Evolutionary conservation across 805 yeast species (phyloP), one percentile per base, ranked within the genome.

Genomic region (Diddensiella transvaalensis): DNA sequence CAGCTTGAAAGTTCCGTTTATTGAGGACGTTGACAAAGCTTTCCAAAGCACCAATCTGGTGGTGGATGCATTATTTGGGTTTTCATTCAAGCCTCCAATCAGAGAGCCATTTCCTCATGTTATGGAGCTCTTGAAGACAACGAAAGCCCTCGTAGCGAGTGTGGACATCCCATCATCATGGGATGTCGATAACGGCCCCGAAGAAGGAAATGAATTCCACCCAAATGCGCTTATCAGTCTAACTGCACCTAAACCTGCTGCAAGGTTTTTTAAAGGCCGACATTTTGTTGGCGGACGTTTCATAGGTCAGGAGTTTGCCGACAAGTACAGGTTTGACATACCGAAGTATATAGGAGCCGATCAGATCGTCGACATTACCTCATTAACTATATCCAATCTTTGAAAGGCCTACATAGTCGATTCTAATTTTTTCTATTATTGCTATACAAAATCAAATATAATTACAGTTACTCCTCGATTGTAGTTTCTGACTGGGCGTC

Each of bases 91-190:
- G 50, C 95, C 97, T 1, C 96, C 96, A 0, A 74, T 91, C 43
- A 73, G 97, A 47, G 77, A 76, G 30, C 96, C 96, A 1, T 91
- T 85, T 62, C 79, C 76, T 38, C 57, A 55, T 13, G 76, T 75
- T 5, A 69, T 76, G 47, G 59, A 58, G n/a, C 56, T 70, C 4
- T 63, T 85, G 53, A 73, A 59, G 57, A 49, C 44, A 47, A 29
- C 71, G 33, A 11, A 48, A 1, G 60, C 79, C 2, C 91, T 90
- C 1, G 77, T 89, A 1, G 76, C 87, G 0, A 79, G 95, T 0
- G 86, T 93, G 1, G 99, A 93, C 64, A 79, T 91, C 41, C 99
- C 99, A 0, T 85, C 96, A 1, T 96, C 97, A 0, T 93, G 99
- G 99, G 91, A 90, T 61, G 98, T 93, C 8, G 95, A 93, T 60